These are phyloP conservation scores for Chiua sp. DNA, from an alignment of 1,284 basidiomycete genomes.

Conservation along the genomic window DNA sequence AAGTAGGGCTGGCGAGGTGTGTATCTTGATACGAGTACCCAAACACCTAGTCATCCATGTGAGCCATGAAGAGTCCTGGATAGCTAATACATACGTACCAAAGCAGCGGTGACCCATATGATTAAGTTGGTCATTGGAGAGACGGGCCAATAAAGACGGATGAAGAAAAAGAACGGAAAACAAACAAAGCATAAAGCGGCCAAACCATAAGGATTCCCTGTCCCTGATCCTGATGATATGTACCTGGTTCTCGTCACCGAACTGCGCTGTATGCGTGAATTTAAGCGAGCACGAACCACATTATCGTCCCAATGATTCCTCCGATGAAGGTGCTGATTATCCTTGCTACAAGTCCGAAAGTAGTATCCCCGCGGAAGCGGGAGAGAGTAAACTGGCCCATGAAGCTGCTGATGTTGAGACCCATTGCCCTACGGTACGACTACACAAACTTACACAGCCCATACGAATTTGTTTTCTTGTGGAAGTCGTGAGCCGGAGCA, in stretches of 20 bases:
- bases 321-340: constrained; percentile 75
- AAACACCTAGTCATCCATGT: constrained; percentile 51
- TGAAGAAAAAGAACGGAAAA: constrained; percentile 74
- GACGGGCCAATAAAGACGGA: constrained; percentile 76
- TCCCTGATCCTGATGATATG: constrained; percentile 67
- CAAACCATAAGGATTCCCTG: constrained; percentile 77
- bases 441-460: constrained; percentile 54
- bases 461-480: constrained; percentile 58
- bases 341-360: constrained; percentile 68
- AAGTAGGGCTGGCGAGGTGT: constrained; percentile 48
- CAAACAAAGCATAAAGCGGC: constrained; percentile 72
- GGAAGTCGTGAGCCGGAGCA: constrained; percentile 1
- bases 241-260: constrained; percentile 54
- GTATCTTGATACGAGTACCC: constrained; percentile 77
- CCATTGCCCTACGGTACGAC: neutral
- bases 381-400: constrained; percentile 75
- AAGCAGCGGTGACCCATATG: constrained; percentile 69
- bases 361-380: constrained; percentile 79
- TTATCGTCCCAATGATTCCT: constrained; percentile 66
- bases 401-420: constrained; percentile 47
- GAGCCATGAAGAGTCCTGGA: neutral
- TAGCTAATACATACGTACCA: constrained; percentile 52
- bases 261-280: neutral
- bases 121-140: constrained; percentile 77
- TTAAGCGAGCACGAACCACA: constrained; percentile 57